Evolutionary conservation across 2,329 filamentous ascomycete genomes (phyloP).

Genomic region (Xylaria sp.): DNA sequence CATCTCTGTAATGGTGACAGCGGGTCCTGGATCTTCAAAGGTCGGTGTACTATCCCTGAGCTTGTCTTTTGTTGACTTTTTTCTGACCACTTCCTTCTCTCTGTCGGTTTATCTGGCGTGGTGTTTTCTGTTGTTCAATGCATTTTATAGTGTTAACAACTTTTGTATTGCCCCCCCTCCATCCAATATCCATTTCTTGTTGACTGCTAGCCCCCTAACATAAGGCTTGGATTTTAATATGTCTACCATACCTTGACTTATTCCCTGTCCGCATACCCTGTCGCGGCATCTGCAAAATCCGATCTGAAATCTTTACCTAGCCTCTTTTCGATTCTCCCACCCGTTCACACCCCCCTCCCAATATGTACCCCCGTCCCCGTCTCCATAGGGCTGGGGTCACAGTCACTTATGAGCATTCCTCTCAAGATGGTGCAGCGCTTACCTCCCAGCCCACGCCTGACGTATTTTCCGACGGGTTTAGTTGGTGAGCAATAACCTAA

Average conservation of each 20-base stretch:
- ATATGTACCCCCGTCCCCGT: conserved; percentile 32
- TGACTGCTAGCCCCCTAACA: conserved; percentile 13
- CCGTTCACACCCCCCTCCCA: conserved; percentile 31
- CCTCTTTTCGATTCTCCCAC: conserved; percentile 34
- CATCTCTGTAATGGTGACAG: conserved; percentile 46
- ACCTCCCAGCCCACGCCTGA: conserved; percentile 20
- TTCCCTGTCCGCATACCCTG: conserved; percentile 38
- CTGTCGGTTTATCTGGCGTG: background rate
- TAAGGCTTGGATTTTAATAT: conserved; percentile 24
- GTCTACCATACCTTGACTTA: conserved; percentile 26
- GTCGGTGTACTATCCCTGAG: conserved; percentile 47
- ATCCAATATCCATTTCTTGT: conserved; percentile 5
- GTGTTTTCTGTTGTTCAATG: conserved; percentile 7
- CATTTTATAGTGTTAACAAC: conserved; percentile 9
- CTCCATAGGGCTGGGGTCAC: conserved; percentile 36
- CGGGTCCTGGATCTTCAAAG: conserved; percentile 45
- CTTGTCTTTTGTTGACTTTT: conserved; percentile 34
- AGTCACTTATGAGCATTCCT: conserved; percentile 13
- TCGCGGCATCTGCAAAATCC: conserved; percentile 39
- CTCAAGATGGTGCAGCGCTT: conserved; percentile 22
- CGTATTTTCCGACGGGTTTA: conserved; percentile 30
- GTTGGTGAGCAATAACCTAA: conserved; percentile 27
- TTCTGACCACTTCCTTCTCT: conserved; percentile 18
- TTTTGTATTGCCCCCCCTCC: conserved; percentile 8
- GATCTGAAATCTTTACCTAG: conserved; percentile 37